A percentile compares a stretch with the other conserved stretches of the same genome.
Conservation (phyloP, 345 rosid genomes). For the Syzygium aromaticum region DNA sequence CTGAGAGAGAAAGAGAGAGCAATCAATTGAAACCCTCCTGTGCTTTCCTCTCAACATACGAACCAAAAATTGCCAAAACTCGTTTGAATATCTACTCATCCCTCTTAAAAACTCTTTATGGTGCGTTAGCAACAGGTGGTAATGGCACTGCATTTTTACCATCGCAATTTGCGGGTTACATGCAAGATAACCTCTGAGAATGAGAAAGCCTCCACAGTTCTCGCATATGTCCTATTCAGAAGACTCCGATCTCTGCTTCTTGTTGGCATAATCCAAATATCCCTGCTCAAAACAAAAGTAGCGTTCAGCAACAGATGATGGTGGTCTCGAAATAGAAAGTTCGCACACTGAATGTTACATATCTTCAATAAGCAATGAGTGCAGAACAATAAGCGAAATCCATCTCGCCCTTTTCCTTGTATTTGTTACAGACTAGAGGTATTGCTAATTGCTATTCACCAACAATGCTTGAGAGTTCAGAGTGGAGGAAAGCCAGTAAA, state of each 20-base stretch:
- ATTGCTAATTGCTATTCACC: neutral
- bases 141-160: neutral
- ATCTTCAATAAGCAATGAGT: neutral
- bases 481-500: neutral
- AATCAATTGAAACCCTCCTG: neutral
- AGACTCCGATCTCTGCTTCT: slow-evolving; percentile 20
- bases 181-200: neutral
- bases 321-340: neutral
- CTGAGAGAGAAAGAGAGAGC: neutral
- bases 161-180: neutral
- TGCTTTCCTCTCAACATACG: neutral
- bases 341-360: neutral
- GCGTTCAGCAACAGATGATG: neutral
- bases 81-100: neutral
- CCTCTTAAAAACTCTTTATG: neutral
- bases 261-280: slow-evolving; percentile 57
- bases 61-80: neutral
- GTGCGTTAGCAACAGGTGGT: neutral
- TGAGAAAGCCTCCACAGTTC: neutral
- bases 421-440: neutral
- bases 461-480: neutral
- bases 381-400: neutral
- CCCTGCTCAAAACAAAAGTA: slow-evolving; percentile 35
- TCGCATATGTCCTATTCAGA: neutral
- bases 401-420: neutral